phyloP scores from a whole-genome alignment of 164 flowering plant species.

The Taxillus chinensis region DNA sequence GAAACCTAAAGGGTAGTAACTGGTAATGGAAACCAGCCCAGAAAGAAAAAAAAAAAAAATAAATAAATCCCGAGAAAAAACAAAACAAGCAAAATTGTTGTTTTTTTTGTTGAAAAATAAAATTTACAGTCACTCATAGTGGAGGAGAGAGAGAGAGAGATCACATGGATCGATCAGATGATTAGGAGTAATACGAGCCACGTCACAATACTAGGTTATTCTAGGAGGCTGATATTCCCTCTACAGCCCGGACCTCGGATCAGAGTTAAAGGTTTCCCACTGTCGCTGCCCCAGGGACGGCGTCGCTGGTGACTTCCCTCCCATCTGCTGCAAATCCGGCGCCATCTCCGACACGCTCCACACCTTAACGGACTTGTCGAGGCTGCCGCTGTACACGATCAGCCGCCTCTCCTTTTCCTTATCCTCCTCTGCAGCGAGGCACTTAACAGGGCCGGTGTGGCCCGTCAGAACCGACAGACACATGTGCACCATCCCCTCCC shows the following conservation, averaged over 20 bases:
- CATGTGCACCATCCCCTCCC: slow-evolving; percentile 44
- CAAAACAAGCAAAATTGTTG: no score
- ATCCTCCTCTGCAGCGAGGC: slow-evolving; percentile 57
- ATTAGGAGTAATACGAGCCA: no score
- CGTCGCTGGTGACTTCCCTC: not conserved
- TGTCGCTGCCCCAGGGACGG: slow-evolving; percentile 3
- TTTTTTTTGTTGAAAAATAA: no score
- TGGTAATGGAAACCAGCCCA: no score
- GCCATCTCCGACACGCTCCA: slow-evolving; percentile 62
- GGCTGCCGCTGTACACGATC: slow-evolving; percentile 72
- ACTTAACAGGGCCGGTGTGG: slow-evolving; percentile 75
- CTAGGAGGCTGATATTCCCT: no score
- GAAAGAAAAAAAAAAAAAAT: no score
- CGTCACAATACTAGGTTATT: no score
- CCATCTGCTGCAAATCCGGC: slow-evolving; percentile 23
- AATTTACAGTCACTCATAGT: no score
- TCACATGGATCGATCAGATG: no score
- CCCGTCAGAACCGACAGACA: slow-evolving; percentile 70
- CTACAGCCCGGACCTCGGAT: slow-evolving; percentile 6
- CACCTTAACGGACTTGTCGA: slow-evolving; percentile 77
- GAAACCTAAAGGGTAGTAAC: no score
- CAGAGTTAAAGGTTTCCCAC: slow-evolving; percentile 12
- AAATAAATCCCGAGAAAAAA: no score
- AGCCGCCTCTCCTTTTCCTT: slow-evolving; percentile 30
- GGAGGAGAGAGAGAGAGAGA: no score